Evolutionary conservation across 2,329 filamentous ascomycete genomes (phyloP), one percentile per base, ranked within the genome.

Genomic region (Periconia sp.): DNA sequence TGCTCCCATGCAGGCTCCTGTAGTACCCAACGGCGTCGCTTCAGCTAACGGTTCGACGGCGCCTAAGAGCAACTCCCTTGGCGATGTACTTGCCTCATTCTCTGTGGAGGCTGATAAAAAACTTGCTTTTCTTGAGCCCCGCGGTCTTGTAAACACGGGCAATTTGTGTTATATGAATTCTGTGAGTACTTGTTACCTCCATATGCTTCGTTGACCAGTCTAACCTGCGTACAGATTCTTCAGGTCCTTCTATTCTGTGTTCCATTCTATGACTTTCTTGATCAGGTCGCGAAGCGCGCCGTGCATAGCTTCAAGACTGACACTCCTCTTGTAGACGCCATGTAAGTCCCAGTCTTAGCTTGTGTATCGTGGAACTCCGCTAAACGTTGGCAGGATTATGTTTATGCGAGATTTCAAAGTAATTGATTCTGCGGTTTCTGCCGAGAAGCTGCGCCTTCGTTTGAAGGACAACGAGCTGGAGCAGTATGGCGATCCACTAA

Each of bases 161-260:
- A 97, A 99, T 67, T 95, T 97, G 89, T 99, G 94, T 73, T 99
- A 99, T 74, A 97, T 99, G 94, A 99, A 97, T 77, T 96, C 94
- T 52, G 92, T 96, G 79, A 74, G 89, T 16, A 10, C 4, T n/a
- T 8, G n/a, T n/a, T 12, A 4, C 5, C 13, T 12, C 5, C 13
- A 22, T 0, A 6, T 11, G 18, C 24, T 7, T 7, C 10, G 8
- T 24, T 11, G 11, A 13, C 31, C 12, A 13, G 18, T 19, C 40
- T 79, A 63, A 80, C 56, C 21, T 6, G 6, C 29, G 5, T 6
- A 4, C 54, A 96, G 91, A 86, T 97, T 69, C 81, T 99, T 54
- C 94, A 99, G 86, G 88, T 95, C 66, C 82, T 99, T 61, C 82
- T 96, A 56, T 97, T 92, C 68, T 97, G 92, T 71, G 81, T 86